Percentiles rank a stretch among this genome's conserved stretches.
phyloP scores from a whole-genome alignment of 1,284 basidiomycete genomes.

The Marasmius tenuissimus region DNA sequence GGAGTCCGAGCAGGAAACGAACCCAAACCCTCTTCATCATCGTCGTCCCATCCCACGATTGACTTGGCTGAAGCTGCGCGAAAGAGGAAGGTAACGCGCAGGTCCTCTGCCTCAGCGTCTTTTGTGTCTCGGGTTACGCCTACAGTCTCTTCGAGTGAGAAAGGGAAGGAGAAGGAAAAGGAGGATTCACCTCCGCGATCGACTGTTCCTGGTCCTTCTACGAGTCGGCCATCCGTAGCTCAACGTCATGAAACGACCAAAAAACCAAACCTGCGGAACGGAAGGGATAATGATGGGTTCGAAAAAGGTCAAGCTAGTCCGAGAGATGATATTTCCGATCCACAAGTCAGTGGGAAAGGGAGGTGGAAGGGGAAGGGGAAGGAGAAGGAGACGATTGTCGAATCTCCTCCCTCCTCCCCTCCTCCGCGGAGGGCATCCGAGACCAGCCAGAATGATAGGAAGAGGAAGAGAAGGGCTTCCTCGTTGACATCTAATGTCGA shows the following conservation, averaged over 20 bases:
- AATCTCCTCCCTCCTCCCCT: neutral
- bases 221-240: neutral
- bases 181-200: neutral
- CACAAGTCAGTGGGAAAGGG: neutral
- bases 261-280: neutral
- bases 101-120: neutral
- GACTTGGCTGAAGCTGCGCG: neutral
- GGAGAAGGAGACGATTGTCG: neutral
- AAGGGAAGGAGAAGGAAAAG: neutral
- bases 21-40: neutral
- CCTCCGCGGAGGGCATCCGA: neutral
- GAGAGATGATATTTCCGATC: neutral
- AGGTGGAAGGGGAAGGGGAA: slow-evolving; percentile 1
- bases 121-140: neutral
- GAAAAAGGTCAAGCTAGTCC: no score
- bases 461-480: neutral
- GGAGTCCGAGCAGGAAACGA: neutral
- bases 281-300: neutral
- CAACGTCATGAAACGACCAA: neutral
- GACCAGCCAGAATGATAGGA: neutral
- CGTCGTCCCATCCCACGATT: neutral
- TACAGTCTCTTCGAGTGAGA: neutral
- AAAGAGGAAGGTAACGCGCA: neutral
- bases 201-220: no score
- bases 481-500: neutral